These are phyloP conservation scores for Lasiosphaeria hispida DNA, from an alignment of 495 filamentous ascomycete genomes.

Conservation along the genomic window DNA sequence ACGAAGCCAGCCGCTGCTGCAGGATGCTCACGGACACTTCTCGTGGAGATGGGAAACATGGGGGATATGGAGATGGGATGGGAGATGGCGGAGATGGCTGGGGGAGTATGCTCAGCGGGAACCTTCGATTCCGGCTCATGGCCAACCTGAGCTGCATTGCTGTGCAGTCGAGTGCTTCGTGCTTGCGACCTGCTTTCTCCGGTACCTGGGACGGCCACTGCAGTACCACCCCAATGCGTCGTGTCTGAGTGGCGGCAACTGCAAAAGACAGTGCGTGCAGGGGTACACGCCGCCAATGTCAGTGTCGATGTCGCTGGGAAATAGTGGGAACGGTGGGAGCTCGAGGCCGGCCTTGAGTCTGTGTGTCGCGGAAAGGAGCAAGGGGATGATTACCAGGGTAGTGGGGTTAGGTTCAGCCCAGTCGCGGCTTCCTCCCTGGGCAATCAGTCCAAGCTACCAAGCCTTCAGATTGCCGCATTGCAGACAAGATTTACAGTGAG, in stretches of 20 bases:
- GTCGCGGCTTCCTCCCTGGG: slow-evolving; percentile 9
- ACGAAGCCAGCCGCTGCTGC: slow-evolving; percentile 4
- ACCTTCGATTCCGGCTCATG: slow-evolving; percentile 6
- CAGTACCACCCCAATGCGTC: slow-evolving; percentile 10
- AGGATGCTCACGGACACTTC: slow-evolving; percentile 17
- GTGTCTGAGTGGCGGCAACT: not conserved
- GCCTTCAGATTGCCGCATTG: not conserved
- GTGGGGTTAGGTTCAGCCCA: not conserved
- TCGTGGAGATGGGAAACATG: not conserved
- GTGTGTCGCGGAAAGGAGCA: slow-evolving; percentile 6
- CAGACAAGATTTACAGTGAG: not conserved
- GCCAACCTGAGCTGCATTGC: not conserved
- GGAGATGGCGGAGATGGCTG: not conserved
- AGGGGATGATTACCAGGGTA: slow-evolving; percentile 8
- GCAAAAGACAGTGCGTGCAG: too few species aligned
- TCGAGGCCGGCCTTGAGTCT: not conserved
- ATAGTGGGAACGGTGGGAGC: not conserved
- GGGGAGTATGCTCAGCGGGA: not conserved
- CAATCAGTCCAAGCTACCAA: not conserved
- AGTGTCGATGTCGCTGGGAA: too few species aligned
- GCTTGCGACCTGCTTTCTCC: not conserved
- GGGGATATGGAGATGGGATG: not conserved
- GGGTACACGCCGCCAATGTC: too few species aligned
- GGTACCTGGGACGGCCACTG: slow-evolving; percentile 15
- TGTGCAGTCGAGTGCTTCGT: not conserved